These are phyloP conservation scores for Plasmodium inui DNA, from an alignment of 169 alveolate genomes.

Conservation along the genomic window DNA sequence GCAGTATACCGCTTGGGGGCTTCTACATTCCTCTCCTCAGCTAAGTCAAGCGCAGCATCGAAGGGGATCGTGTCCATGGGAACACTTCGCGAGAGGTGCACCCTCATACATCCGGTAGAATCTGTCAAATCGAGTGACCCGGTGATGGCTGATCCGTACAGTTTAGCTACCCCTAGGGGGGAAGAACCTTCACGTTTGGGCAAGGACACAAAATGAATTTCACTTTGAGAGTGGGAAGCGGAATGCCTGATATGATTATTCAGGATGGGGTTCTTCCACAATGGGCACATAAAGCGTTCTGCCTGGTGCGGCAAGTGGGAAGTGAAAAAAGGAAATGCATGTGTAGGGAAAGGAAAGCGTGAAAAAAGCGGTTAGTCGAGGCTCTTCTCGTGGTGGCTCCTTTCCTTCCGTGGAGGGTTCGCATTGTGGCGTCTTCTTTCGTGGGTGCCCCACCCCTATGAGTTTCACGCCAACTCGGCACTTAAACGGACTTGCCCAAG, in stretches of 20 bases:
- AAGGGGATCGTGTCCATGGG: neutral
- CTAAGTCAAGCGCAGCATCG: neutral
- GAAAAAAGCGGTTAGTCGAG: neutral
- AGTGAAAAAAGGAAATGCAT: neutral
- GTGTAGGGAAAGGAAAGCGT: neutral
- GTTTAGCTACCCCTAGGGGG: neutral
- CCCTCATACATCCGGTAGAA: neutral
- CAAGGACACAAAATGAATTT: neutral
- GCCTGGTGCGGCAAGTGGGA: neutral
- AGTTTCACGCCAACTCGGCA: neutral
- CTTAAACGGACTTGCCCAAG: neutral
- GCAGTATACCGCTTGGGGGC: neutral
- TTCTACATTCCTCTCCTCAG: neutral
- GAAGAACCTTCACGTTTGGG: neutral
- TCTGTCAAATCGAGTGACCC: neutral
- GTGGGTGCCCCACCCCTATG: neutral
- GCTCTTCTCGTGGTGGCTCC: too few species aligned
- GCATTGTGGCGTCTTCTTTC: neutral
- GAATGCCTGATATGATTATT: neutral
- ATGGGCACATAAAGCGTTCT: neutral
- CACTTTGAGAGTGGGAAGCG: neutral
- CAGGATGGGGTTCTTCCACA: neutral
- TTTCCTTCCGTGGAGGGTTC: neutral
- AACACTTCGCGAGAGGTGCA: neutral
- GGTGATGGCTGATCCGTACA: neutral